Evolutionary conservation across 345 rosid genomes (phyloP).

Genomic region (Kandelia obovata): DNA sequence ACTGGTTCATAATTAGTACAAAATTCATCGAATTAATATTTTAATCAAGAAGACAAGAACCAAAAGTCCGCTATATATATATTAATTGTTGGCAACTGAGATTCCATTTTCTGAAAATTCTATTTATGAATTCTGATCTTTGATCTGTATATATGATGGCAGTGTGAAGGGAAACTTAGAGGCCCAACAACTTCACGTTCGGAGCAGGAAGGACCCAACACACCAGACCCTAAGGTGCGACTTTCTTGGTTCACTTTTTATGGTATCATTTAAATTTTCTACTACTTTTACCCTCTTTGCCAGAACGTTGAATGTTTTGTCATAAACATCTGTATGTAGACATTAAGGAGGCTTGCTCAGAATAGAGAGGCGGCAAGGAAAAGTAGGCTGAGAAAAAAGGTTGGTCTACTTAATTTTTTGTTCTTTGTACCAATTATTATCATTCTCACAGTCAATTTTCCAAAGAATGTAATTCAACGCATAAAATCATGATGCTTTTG

Average conservation of each 20-base stretch:
- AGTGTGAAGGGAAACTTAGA: slow-evolving; percentile 50
- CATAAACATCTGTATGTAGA: slow-evolving; percentile 33
- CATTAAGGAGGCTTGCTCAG: slow-evolving; percentile 95
- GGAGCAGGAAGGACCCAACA: slow-evolving; percentile 45
- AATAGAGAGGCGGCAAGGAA: slow-evolving; percentile 99
- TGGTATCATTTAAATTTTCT: neutral
- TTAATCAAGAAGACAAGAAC: neutral
- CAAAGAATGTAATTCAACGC: neutral
- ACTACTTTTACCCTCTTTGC: neutral
- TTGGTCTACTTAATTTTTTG: slow-evolving; percentile 2
- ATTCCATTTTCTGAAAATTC: slow-evolving; percentile 12
- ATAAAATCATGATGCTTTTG: neutral
- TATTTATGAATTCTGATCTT: slow-evolving; percentile 5
- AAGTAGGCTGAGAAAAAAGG: slow-evolving; percentile 95
- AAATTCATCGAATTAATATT: neutral
- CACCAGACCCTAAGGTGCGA: slow-evolving; percentile 53
- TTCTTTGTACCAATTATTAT: neutral
- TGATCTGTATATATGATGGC: slow-evolving; percentile 7
- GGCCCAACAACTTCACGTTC: slow-evolving; percentile 38
- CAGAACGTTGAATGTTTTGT: slow-evolving; percentile 8
- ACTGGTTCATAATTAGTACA: no score
- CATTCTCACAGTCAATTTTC: neutral
- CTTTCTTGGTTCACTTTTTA: slow-evolving; percentile 1
- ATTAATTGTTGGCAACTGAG: slow-evolving; percentile 7
- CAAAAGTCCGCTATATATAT: neutral